A percentile compares a stretch with the other conserved stretches of the same genome.
These are phyloP conservation scores for Bidens hawaiensis DNA, from an alignment of 140 eudicot genomes.

Conservation along the genomic window DNA sequence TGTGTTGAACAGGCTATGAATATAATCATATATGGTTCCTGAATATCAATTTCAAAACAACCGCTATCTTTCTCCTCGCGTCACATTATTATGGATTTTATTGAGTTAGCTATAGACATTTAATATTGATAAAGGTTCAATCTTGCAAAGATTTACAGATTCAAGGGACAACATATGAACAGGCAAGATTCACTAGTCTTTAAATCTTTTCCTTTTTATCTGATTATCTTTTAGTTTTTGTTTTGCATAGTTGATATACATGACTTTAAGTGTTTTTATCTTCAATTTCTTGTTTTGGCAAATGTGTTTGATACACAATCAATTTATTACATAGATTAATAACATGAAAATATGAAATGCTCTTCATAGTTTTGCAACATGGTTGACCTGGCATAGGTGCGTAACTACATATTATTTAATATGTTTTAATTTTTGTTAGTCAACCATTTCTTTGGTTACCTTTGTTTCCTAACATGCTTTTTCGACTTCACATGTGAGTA, in stretches of 20 bases:
- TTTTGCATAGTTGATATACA: not conserved
- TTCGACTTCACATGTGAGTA: not conserved
- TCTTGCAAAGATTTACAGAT: constrained; percentile 3
- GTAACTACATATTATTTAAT: not conserved
- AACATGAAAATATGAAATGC: not conserved
- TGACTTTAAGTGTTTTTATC: not conserved
- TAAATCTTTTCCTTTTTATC: not conserved
- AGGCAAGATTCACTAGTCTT: not conserved
- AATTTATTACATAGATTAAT: not conserved
- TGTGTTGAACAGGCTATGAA: constrained; percentile 19
- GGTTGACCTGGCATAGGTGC: not conserved
- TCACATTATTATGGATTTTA: constrained; percentile 4
- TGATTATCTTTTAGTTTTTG: not conserved
- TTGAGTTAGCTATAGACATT: constrained; percentile 3
- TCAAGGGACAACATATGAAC: too few relatives aligned
- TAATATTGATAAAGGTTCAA: too few relatives aligned
- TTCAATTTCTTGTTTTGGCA: not conserved
- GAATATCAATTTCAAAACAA: not conserved
- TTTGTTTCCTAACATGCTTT: not conserved
- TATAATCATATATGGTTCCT: too few relatives aligned
- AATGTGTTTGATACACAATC: not conserved
- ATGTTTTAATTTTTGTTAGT: not conserved
- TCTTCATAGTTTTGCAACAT: not conserved
- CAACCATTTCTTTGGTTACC: not conserved
- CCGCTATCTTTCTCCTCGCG: not conserved